Conservation (phyloP, 768 basidiomycete genomes). For the Strobilomyces confusus region DNA sequence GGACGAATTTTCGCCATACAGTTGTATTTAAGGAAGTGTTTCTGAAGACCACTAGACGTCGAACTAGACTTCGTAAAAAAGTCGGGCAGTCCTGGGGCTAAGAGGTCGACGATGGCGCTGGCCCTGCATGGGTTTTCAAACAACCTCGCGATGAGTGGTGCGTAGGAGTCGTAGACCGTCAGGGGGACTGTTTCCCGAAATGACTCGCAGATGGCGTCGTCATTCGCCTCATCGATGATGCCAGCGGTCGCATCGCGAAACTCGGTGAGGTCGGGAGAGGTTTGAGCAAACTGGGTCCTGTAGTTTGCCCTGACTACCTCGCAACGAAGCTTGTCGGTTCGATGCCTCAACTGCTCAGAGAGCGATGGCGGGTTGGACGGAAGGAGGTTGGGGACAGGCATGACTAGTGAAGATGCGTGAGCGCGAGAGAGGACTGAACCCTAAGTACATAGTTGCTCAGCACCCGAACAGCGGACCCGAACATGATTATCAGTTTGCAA, state of each 20-base stretch:
- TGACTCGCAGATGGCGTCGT: background rate
- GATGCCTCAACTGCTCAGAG: background rate
- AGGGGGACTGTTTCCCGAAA: conserved; percentile 9
- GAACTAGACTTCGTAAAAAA: conserved; percentile 11
- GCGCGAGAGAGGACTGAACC: no score
- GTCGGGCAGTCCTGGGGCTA: conserved; percentile 18
- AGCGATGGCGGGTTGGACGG: background rate
- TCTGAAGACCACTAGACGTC: no score
- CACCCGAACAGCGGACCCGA: conserved; percentile 3
- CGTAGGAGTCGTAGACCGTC: conserved; percentile 13
- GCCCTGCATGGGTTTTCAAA: conserved; percentile 1
- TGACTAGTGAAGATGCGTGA: background rate
- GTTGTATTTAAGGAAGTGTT: conserved; percentile 13
- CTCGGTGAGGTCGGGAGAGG: background rate
- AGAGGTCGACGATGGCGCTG: conserved; percentile 3
- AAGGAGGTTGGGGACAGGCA: background rate
- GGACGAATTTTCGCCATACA: background rate
- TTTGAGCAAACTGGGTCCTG: conserved; percentile 7
- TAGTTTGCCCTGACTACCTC: background rate
- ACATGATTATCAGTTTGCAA: no score
- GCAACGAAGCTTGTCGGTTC: background rate
- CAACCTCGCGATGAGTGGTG: conserved; percentile 9
- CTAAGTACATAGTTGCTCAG: no score
- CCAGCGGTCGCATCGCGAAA: background rate
- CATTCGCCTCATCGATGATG: background rate